A percentile compares a stretch with the other conserved stretches of the same genome.
phyloP scores from a whole-genome alignment of 2,329 filamentous ascomycete species.

The Aspergillus sp. region DNA sequence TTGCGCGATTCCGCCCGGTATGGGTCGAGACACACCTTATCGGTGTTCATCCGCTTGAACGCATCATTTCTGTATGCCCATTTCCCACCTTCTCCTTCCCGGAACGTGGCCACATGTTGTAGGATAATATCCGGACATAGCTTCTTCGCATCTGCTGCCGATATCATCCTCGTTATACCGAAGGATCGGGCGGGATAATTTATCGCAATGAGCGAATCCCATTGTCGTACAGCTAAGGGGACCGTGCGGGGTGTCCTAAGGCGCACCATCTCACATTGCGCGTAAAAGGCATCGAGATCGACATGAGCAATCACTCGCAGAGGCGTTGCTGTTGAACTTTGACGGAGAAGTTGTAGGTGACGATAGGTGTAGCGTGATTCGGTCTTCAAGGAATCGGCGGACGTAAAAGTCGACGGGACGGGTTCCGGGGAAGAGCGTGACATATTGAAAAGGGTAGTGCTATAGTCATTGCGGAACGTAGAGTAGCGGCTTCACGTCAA shows the following conservation, averaged over 20 bases:
- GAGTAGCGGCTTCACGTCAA: neutral
- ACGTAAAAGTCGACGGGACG: constrained; percentile 49
- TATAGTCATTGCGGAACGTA: constrained; percentile 20
- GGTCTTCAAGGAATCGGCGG: constrained; percentile 31
- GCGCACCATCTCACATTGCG: constrained; percentile 91
- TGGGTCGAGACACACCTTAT: constrained; percentile 93
- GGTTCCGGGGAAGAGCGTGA: constrained; percentile 65
- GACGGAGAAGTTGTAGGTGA: constrained; percentile 73
- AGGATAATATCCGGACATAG: constrained; percentile 79
- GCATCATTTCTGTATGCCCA: constrained; percentile 91
- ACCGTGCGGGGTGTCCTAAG: constrained; percentile 71
- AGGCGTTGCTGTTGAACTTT: constrained; percentile 70
- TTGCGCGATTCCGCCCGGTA: constrained; percentile 82
- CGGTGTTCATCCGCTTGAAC: constrained; percentile 73
- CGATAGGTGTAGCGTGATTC: constrained; percentile 80
- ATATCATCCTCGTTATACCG: constrained; percentile 78
- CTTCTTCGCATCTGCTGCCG: constrained; percentile 77
- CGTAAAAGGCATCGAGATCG: constrained; percentile 96
- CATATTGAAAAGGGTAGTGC: constrained; percentile 46
- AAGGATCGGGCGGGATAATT: constrained; percentile 88
- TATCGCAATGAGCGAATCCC: constrained; percentile 91
- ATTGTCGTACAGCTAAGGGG: constrained; percentile 92
- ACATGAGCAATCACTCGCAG: constrained; percentile 87
- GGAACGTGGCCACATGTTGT: constrained; percentile 94
- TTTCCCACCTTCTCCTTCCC: constrained; percentile 77